Percentiles rank a stretch among this genome's conserved stretches.
phyloP scores from a whole-genome alignment of 805 yeast species.

The Yarrowia deformans region DNA sequence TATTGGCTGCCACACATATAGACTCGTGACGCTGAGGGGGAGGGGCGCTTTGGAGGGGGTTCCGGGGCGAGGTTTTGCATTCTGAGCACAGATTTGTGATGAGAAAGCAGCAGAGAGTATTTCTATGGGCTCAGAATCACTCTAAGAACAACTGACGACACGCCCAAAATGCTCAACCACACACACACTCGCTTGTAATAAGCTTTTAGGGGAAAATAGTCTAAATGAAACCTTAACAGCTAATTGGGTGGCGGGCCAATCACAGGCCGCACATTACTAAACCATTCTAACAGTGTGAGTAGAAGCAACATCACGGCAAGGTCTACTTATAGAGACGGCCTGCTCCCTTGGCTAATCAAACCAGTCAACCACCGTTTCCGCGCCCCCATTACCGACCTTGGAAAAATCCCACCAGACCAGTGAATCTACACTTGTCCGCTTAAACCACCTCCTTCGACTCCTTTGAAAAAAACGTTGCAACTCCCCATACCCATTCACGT shows the following conservation, averaged over 20 bases:
- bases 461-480: neutral
- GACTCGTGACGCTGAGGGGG: neutral
- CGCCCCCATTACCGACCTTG: neutral
- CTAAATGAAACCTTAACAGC: conserved; percentile 14
- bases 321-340: conserved; percentile 18
- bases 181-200: neutral
- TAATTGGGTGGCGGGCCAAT: neutral
- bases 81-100: neutral
- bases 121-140: no score
- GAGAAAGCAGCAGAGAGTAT: neutral
- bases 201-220: conserved; percentile 2
- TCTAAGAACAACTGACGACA: no score
- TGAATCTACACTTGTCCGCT: neutral
- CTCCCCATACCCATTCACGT: conserved; percentile 13
- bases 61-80: neutral
- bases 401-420: neutral
- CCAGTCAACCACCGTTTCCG: neutral
- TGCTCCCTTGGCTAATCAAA: neutral
- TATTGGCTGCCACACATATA: conserved; percentile 8
- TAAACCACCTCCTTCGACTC: no score
- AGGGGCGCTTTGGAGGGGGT: neutral
- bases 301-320: neutral
- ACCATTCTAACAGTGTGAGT: conserved; percentile 2
- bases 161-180: neutral
- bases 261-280: conserved; percentile 26